Conservation (phyloP, 2,329 filamentous ascomycete genomes). For the Macrophomina phaseolina region DNA sequence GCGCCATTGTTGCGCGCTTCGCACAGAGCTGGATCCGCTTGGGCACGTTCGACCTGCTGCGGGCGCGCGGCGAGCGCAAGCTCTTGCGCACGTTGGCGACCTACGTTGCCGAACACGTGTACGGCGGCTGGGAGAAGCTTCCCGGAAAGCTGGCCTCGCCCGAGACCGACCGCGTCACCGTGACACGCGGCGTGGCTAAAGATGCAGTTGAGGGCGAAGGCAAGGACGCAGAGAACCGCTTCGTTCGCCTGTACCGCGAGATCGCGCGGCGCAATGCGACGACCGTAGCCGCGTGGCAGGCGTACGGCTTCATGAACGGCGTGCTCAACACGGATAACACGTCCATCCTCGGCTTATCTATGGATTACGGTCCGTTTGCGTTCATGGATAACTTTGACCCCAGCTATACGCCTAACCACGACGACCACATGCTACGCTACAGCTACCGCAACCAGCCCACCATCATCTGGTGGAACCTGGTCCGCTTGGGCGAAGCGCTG, state of each 20-base stretch:
- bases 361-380: conserved; percentile 96
- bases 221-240: conserved; percentile 80
- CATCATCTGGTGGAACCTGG: conserved; percentile 98
- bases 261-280: conserved; percentile 83
- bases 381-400: conserved; percentile 98
- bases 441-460: conserved; percentile 92
- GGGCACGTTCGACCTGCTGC: conserved; percentile 94
- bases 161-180: conserved; percentile 50
- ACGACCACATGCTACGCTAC: conserved; percentile 86
- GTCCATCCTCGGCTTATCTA: conserved; percentile 82
- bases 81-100: conserved; percentile 76
- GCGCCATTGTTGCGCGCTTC: conserved; percentile 90
- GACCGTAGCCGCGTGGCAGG: conserved; percentile 93
- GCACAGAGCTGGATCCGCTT: conserved; percentile 90
- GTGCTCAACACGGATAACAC: conserved; percentile 99
- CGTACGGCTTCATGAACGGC: conserved; percentile 99
- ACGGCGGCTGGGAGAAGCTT: conserved; percentile 84
- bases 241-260: conserved; percentile 84
- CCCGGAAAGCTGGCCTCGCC: conserved; percentile 63
- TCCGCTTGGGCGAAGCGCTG: conserved; percentile 85
- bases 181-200: conserved; percentile 58
- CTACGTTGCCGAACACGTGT: conserved; percentile 87
- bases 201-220: conserved; percentile 70
- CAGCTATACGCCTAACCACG: conserved; percentile 93
- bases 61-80: conserved; percentile 77